These are phyloP conservation scores for Scleroderma citrinum DNA, from an alignment of 768 basidiomycete genomes.

Conservation along the genomic window DNA sequence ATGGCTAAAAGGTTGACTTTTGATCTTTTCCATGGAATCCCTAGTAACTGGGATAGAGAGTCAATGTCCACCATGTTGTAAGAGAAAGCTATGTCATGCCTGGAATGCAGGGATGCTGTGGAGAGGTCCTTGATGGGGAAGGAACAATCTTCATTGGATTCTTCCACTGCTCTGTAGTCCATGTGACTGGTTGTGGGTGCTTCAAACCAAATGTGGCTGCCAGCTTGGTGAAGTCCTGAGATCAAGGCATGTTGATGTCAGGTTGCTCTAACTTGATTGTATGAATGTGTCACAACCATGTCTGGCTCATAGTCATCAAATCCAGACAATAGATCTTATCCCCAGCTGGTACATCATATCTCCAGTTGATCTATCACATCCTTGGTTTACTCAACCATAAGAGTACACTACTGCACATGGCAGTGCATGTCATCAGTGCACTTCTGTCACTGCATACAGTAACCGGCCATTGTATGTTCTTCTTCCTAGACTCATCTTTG, in stretches of 20 bases:
- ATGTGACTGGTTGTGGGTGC: background rate
- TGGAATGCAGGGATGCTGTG: background rate
- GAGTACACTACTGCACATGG: too few relatives aligned
- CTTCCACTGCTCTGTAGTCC: background rate
- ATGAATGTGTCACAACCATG: too few relatives aligned
- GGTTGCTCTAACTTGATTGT: background rate
- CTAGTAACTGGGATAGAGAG: background rate
- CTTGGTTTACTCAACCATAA: too few relatives aligned
- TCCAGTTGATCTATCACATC: too few relatives aligned
- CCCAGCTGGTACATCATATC: too few relatives aligned
- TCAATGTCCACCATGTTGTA: conserved; percentile 5
- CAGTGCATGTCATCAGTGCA: too few relatives aligned
- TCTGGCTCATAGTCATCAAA: too few relatives aligned
- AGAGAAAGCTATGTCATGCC: background rate
- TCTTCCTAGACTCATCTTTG: too few relatives aligned
- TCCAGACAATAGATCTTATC: too few relatives aligned
- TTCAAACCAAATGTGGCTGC: too few relatives aligned
- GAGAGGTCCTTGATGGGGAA: conserved; percentile 1
- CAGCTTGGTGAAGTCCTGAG: background rate
- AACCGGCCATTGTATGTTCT: too few relatives aligned
- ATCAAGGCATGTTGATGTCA: background rate
- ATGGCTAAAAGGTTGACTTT: conserved; percentile 9
- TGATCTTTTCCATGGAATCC: conserved; percentile 8
- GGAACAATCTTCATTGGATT: conserved; percentile 1
- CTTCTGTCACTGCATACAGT: too few relatives aligned